phyloP scores from a whole-genome alignment of 1,139 yeast species.

The Geotrichum siamense region DNA sequence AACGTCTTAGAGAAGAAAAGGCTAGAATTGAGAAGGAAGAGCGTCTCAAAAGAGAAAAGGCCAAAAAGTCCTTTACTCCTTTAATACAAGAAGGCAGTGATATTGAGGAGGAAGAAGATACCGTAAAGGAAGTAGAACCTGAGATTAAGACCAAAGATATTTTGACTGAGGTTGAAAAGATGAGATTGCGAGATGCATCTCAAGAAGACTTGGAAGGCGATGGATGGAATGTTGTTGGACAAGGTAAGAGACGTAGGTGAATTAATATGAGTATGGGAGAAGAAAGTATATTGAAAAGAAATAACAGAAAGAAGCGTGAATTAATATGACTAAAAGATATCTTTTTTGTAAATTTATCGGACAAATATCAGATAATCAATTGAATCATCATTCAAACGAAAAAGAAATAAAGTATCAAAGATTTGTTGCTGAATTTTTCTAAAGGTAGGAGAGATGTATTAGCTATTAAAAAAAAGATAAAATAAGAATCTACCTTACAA shows the following conservation, averaged over 20 bases:
- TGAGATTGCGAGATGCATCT: slow-evolving; percentile 37
- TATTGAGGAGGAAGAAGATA: slow-evolving; percentile 25
- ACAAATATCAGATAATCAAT: too few relatives aligned
- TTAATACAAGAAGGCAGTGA: slow-evolving; percentile 54
- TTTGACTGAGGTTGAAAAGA: slow-evolving; percentile 36
- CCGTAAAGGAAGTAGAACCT: slow-evolving; percentile 13
- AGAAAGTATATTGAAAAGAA: too few relatives aligned
- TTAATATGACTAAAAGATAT: too few relatives aligned
- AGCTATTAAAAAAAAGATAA: too few relatives aligned
- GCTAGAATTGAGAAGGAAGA: slow-evolving; percentile 20
- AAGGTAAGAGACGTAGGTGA: slow-evolving; percentile 17
- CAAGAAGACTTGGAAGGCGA: slow-evolving; percentile 41
- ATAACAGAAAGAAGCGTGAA: too few relatives aligned
- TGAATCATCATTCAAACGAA: too few relatives aligned
- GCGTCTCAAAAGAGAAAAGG: slow-evolving; percentile 18
- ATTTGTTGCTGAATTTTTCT: too few relatives aligned
- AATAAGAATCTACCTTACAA: too few relatives aligned
- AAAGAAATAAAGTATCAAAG: too few relatives aligned
- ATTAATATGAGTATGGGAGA: too few relatives aligned
- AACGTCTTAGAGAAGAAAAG: slow-evolving; percentile 20
- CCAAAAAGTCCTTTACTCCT: slow-evolving; percentile 45
- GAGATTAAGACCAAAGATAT: slow-evolving; percentile 27
- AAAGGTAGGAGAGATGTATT: too few relatives aligned
- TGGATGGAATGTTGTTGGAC: slow-evolving; percentile 57
- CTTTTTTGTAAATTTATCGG: too few relatives aligned